Conservation (phyloP, 2,329 filamentous ascomycete genomes). For the Claviceps cyperi region DNA sequence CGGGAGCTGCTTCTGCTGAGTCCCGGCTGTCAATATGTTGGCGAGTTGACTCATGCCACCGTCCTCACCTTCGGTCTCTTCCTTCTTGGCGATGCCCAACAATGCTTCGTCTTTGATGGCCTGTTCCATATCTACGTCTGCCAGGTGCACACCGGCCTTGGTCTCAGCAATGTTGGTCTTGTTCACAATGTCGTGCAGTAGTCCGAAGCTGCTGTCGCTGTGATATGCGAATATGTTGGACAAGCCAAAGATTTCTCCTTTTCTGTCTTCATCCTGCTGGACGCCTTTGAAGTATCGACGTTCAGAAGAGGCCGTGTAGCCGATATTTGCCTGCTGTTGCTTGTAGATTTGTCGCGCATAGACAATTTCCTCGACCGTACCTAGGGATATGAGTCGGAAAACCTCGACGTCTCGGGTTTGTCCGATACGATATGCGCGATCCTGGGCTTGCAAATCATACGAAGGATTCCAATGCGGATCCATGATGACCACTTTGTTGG, state of each 20-base stretch:
- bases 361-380: slow-evolving; percentile 92
- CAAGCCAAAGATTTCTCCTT: slow-evolving; percentile 89
- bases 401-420: slow-evolving; percentile 90
- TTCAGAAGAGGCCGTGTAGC: slow-evolving; percentile 83
- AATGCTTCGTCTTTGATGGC: slow-evolving; percentile 39
- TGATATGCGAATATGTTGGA: slow-evolving; percentile 76
- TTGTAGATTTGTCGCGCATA: slow-evolving; percentile 98
- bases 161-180: slow-evolving; percentile 96
- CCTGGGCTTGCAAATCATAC: slow-evolving; percentile 89
- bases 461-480: slow-evolving; percentile 97
- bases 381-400: slow-evolving; percentile 77
- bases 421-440: slow-evolving; percentile 89
- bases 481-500: slow-evolving; percentile 94
- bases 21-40: slow-evolving; percentile 30
- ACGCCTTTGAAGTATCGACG: slow-evolving; percentile 92
- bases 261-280: slow-evolving; percentile 66
- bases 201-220: slow-evolving; percentile 57
- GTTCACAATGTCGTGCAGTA: slow-evolving; percentile 91
- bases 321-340: slow-evolving; percentile 96
- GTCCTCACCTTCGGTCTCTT: slow-evolving; percentile 41
- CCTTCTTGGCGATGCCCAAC: slow-evolving; percentile 27
- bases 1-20: slow-evolving; percentile 23
- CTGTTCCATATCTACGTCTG: slow-evolving; percentile 59
- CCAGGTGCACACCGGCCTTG: slow-evolving; percentile 65
- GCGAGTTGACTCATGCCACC: slow-evolving; percentile 62